Percentiles rank a stretch among this genome's conserved stretches.
phyloP scores from a whole-genome alignment of 805 yeast genomes.

The Lipomyces orientalis region DNA sequence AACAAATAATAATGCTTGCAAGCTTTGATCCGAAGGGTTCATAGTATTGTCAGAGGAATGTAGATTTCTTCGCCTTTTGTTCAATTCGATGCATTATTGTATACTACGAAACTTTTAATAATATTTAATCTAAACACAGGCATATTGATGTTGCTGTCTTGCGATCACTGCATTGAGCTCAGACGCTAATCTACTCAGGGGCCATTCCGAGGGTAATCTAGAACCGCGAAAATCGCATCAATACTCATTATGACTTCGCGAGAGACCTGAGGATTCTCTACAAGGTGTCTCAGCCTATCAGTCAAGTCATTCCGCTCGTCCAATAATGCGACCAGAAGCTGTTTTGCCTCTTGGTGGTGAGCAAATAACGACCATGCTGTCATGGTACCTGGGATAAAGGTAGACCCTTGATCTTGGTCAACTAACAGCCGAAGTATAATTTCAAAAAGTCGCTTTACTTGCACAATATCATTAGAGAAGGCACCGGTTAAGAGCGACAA shows the following conservation, averaged over 20 bases:
- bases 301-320: background rate
- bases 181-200: background rate
- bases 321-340: background rate
- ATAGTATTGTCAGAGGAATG: background rate
- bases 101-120: background rate
- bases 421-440: background rate
- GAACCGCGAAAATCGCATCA: background rate
- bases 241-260: background rate
- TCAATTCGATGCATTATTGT: background rate
- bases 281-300: background rate
- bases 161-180: background rate
- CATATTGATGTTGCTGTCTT: background rate
- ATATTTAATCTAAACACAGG: background rate
- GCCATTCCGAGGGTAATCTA: background rate
- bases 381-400: background rate
- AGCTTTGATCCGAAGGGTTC: no score
- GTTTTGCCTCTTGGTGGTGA: background rate
- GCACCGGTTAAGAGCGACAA: background rate
- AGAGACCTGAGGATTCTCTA: background rate
- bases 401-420: background rate
- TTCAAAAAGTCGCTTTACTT: background rate
- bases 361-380: background rate
- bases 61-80: background rate
- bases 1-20: no score
- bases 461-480: background rate